Evolutionary conservation across 192 early-diverging fungal genomes (phyloP).

Genomic region (Ramicandelaber brevisporus): DNA sequence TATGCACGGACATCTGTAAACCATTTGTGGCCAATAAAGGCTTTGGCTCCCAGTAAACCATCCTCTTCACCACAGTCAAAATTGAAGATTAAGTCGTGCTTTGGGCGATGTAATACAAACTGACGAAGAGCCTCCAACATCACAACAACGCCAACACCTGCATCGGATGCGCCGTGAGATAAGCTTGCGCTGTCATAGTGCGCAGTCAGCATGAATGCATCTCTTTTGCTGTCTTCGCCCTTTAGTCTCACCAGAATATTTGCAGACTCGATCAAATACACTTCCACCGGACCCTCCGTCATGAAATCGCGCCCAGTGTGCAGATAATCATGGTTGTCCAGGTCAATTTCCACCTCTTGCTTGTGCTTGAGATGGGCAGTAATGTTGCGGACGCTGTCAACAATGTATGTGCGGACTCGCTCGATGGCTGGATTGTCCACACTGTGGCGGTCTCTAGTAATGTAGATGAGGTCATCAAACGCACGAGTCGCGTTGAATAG

Average conservation of each 20-base stretch:
- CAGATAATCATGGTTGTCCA: too few relatives aligned
- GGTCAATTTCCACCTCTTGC: too few relatives aligned
- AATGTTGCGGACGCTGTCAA: too few relatives aligned
- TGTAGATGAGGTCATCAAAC: too few relatives aligned
- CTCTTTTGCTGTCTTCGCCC: conserved; percentile 16
- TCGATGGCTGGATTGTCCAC: too few relatives aligned
- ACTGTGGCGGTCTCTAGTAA: too few relatives aligned
- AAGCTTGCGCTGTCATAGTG: conserved; percentile 43
- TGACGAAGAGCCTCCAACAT: conserved; percentile 37
- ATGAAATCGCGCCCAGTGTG: too few relatives aligned
- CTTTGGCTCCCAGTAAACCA: conserved; percentile 29
- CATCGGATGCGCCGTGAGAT: conserved; percentile 41
- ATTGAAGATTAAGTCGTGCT: conserved; percentile 35
- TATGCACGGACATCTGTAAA: conserved; percentile 28
- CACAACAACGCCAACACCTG: conserved; percentile 33
- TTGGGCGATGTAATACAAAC: conserved; percentile 27
- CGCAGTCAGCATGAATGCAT: conserved; percentile 32
- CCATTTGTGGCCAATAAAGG: conserved; percentile 39
- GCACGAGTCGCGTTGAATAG: too few relatives aligned
- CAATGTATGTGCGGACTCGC: too few relatives aligned
- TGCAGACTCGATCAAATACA: too few relatives aligned
- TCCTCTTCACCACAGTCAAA: conserved; percentile 48
- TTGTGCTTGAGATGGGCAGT: too few relatives aligned
- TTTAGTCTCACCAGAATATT: conserved; percentile 26
- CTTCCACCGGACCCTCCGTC: too few relatives aligned